Conservation (phyloP, 2,329 filamentous ascomycete genomes). For the Dendrostoma leiphaemia region DNA sequence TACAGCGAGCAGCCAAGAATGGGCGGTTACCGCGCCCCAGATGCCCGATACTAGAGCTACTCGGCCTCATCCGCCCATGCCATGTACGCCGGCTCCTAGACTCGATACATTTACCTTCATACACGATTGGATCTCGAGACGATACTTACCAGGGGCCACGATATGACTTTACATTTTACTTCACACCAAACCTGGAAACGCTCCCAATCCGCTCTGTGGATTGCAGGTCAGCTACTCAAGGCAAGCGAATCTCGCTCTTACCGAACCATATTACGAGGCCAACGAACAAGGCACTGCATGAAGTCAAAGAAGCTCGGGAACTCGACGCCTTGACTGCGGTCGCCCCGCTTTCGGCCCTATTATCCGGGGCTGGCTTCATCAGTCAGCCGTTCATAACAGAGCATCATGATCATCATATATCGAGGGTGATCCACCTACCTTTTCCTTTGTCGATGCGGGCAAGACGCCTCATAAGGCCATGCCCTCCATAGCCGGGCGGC, state of each 20-base stretch:
- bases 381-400: too few species aligned
- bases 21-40: constrained; percentile 44
- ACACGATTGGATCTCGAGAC: background rate
- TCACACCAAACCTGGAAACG: background rate
- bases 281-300: background rate
- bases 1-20: constrained; percentile 49
- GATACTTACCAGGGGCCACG: background rate
- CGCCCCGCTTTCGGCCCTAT: too few species aligned
- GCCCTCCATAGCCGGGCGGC: constrained; percentile 2
- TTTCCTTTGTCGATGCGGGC: constrained; percentile 12
- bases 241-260: background rate
- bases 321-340: too few species aligned
- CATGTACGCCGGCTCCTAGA: background rate
- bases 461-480: constrained; percentile 1
- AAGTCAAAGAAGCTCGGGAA: too few species aligned
- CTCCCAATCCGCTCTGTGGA: background rate
- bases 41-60: constrained; percentile 24
- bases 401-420: background rate
- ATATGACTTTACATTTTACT: background rate
- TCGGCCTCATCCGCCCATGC: background rate
- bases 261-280: background rate
- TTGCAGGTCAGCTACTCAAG: background rate
- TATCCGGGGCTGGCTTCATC: too few species aligned
- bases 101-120: background rate
- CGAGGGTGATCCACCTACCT: background rate